These are phyloP conservation scores for Pharus latifolius DNA, from an alignment of 176 grass and related monocot species.

Conservation along the genomic window DNA sequence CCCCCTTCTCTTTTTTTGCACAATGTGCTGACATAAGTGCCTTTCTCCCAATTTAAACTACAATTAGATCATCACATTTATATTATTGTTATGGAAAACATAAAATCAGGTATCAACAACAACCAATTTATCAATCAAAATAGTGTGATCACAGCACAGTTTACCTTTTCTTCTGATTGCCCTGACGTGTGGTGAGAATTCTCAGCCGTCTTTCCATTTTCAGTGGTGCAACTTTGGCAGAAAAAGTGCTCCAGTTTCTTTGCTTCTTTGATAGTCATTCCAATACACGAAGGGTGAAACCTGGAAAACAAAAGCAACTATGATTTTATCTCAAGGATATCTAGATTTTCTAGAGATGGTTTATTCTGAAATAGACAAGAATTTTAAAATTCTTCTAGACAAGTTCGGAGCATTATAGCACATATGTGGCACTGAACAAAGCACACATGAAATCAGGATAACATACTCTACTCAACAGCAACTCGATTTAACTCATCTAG, in stretches of 20 bases:
- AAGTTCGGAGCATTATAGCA: neutral
- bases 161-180: slow-evolving; percentile 86
- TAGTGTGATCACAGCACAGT: neutral
- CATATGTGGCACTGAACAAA: neutral
- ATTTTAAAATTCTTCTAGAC: neutral
- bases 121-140: neutral
- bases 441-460: neutral
- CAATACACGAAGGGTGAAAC: slow-evolving; percentile 91
- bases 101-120: neutral
- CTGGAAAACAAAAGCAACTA: slow-evolving; percentile 28
- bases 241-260: slow-evolving; percentile 98
- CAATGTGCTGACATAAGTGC: too few species aligned
- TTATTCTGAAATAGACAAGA: neutral
- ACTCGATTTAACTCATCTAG: neutral
- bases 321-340: neutral
- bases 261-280: slow-evolving; percentile 83
- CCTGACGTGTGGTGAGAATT: slow-evolving; percentile 53
- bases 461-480: neutral
- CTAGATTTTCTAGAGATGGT: neutral
- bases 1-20: too few species aligned
- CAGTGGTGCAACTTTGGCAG: slow-evolving; percentile 66
- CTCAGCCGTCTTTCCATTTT: slow-evolving; percentile 76
- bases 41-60: neutral
- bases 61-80: neutral
- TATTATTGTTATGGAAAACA: neutral